Evolutionary conservation across 2,329 filamentous ascomycete genomes (phyloP).

Genomic region (Endoconidiophora polonica): DNA sequence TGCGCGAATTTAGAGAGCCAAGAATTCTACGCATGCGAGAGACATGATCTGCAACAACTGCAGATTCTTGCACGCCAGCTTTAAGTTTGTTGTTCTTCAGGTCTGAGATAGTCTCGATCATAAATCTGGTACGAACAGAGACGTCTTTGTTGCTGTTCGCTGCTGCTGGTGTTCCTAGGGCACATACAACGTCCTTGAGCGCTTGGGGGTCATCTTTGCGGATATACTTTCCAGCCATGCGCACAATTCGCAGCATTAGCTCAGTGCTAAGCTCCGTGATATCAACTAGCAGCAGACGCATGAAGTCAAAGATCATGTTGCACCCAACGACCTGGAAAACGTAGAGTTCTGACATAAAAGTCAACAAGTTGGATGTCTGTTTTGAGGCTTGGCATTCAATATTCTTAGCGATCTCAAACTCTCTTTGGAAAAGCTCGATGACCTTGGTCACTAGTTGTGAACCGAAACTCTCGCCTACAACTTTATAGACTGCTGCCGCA

Average conservation of each 20-base stretch:
- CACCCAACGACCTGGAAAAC: constrained; percentile 77
- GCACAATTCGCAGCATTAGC: constrained; percentile 67
- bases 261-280: constrained; percentile 81
- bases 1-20: constrained; percentile 50
- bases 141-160: constrained; percentile 52
- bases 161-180: constrained; percentile 53
- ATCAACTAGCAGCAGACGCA: constrained; percentile 56
- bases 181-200: constrained; percentile 71
- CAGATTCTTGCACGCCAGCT: constrained; percentile 51
- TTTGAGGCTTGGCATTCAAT: constrained; percentile 17
- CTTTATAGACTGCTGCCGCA: constrained; percentile 70
- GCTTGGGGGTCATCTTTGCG: constrained; percentile 77
- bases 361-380: constrained; percentile 54
- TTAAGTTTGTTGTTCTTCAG: constrained; percentile 89
- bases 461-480: constrained; percentile 76
- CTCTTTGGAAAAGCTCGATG: constrained; percentile 55
- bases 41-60: constrained; percentile 63
- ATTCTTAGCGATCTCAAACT: constrained; percentile 32
- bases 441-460: constrained; percentile 69
- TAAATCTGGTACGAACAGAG: constrained; percentile 83
- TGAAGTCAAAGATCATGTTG: constrained; percentile 77
- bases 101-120: constrained; percentile 92
- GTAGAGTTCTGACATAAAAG: constrained; percentile 73
- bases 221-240: constrained; percentile 64
- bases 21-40: constrained; percentile 79